Evolutionary conservation across 495 filamentous ascomycete species (phyloP), one percentile per base, ranked within the genome.

Genomic region (Trichoderma gamsii): DNA sequence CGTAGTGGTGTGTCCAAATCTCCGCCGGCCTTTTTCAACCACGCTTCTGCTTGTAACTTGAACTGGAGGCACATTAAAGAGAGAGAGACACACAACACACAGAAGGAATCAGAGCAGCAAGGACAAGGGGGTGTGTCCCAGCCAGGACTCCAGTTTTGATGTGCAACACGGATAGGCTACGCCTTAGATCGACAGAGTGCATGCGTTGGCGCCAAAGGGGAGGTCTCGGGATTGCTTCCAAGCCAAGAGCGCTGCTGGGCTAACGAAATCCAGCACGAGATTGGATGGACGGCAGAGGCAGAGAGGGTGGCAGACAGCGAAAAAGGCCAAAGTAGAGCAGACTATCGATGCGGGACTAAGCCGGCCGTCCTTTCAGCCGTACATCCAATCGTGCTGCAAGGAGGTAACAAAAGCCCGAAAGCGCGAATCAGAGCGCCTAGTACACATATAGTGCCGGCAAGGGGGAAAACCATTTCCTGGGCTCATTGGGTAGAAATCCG

Each of bases 131-230:
- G 56, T 1, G 25, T 23, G 56, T 18, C 23, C 25, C 25, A 18
- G 56, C 32, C 9, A 61, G 4, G 56, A 61, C 56, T 61, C 56
- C 56, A 61, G 56, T 61, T 61, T 61, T 61, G 56, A 61, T 61
- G 56, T 61, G 56, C 56, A 25, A 61, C 56, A 61, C 56, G 56
- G 56, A 61, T 61, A 18, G 56, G 56, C 56, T 61, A 61, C 56
- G 56, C 56, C 56, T 32, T 61, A 61, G 56, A 61, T 61, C 56
- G 56, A 61, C 56, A 61, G 56, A 61, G 56, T 61, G 56, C 56
- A 61, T 61, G 56, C 56, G 56, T 61, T 61, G 56, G 56, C 56
- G 56, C 56, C 56, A 32, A 32, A 32, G 18, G n/a, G 27, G 56
- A 61, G 27, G 56, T 61, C 56, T 61, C 56, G 56, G 56, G 56